A percentile compares a stretch with the other conserved stretches of the same genome.
phyloP scores from a whole-genome alignment of 345 rosid genomes.

The Camelina hispida region DNA sequence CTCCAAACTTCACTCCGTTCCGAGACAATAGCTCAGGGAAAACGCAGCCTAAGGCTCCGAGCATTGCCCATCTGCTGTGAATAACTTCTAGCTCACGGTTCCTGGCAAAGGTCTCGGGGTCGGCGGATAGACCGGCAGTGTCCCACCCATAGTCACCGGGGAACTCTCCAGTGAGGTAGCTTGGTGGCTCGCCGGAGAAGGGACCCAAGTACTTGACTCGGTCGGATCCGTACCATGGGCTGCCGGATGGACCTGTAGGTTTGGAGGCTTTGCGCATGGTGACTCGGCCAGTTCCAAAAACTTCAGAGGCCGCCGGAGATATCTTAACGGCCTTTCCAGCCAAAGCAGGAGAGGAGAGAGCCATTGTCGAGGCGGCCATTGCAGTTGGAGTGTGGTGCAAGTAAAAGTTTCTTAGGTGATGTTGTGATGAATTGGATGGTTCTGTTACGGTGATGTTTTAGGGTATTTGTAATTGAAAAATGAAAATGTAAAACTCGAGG shows the following conservation, averaged over 20 bases:
- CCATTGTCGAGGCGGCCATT: conserved; percentile 26
- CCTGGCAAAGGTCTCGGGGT: conserved; percentile 72
- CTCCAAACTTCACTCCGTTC: conserved; percentile 33
- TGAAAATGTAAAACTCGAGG: background rate
- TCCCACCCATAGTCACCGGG: conserved; percentile 45
- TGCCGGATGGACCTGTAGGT: background rate
- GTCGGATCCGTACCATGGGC: conserved; percentile 58
- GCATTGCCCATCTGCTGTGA: conserved; percentile 75
- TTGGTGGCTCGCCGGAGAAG: conserved; percentile 66
- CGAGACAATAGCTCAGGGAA: conserved; percentile 60
- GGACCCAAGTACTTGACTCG: conserved; percentile 77
- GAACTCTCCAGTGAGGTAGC: conserved; percentile 71
- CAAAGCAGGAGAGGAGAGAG: conserved; percentile 25
- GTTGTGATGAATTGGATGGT: conserved; percentile 17
- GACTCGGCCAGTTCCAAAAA: conserved; percentile 5
- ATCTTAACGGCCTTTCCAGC: conserved; percentile 9
- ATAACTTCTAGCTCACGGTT: conserved; percentile 80
- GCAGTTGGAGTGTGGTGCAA: conserved; percentile 13
- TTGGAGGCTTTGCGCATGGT: conserved; percentile 23
- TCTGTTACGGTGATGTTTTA: conserved; percentile 12
- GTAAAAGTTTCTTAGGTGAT: background rate
- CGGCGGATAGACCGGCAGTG: conserved; percentile 71
- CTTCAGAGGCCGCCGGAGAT: background rate
- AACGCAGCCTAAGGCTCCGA: conserved; percentile 70
- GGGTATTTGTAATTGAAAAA: conserved; percentile 17